Evolutionary conservation across 176 grass and related monocot genomes (phyloP).

Genomic region (Puccinellia tenuiflora): DNA sequence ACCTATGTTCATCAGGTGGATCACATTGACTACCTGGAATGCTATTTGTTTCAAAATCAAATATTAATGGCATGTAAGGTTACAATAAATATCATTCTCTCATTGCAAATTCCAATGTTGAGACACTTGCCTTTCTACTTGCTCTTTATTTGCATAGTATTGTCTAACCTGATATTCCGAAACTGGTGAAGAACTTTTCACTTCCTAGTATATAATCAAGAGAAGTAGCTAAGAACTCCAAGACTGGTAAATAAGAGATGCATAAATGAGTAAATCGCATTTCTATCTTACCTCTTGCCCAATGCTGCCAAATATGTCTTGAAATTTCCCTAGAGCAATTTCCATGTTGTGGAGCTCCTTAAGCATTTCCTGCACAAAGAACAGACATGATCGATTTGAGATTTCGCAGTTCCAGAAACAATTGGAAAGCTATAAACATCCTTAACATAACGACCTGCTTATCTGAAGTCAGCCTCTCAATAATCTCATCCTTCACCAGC

Average conservation of each 20-base stretch:
- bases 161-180: slow-evolving; percentile 19
- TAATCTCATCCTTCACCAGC: slow-evolving; percentile 64
- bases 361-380: slow-evolving; percentile 42
- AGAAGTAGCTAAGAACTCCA: slow-evolving; percentile 1
- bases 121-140: slow-evolving; percentile 21
- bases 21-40: slow-evolving; percentile 29
- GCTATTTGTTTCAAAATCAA: slow-evolving; percentile 5
- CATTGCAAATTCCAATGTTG: not conserved
- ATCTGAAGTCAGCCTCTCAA: slow-evolving; percentile 66
- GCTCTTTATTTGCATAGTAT: not conserved
- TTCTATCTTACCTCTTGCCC: slow-evolving; percentile 21
- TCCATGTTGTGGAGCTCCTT: slow-evolving; percentile 62
- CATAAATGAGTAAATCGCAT: not conserved
- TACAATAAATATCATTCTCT: too few species aligned
- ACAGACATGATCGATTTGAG: not conserved
- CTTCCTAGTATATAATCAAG: slow-evolving; percentile 11
- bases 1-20: slow-evolving; percentile 1
- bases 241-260: not conserved
- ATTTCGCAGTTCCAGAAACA: not conserved
- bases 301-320: slow-evolving; percentile 34
- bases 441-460: slow-evolving; percentile 53
- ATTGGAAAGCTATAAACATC: not conserved
- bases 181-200: not conserved
- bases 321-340: slow-evolving; percentile 27
- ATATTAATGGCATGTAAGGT: not conserved